Conservation (phyloP, 2,329 filamentous ascomycete genomes). For the Xylariaceae sp. region DNA sequence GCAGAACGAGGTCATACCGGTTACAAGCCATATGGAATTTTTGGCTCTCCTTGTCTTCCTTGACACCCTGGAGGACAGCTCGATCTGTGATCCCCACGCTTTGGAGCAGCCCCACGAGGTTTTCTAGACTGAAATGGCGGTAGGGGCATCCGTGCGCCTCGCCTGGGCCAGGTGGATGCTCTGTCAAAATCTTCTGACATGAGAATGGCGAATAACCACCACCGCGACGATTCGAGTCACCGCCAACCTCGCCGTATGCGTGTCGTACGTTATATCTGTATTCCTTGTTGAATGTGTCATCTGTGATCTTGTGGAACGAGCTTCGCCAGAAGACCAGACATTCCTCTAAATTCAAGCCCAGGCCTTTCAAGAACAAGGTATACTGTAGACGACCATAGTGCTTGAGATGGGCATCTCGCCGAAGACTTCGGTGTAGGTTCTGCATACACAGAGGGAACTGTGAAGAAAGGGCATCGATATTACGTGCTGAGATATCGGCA, state of each 20-base stretch:
- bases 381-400: slow-evolving; percentile 93
- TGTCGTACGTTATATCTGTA: slow-evolving; percentile 98
- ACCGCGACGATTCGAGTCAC: slow-evolving; percentile 79
- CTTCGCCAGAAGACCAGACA: slow-evolving; percentile 87
- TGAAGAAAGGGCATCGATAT: slow-evolving; percentile 71
- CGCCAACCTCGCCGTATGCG: slow-evolving; percentile 88
- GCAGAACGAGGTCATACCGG: slow-evolving; percentile 47
- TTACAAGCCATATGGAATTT: slow-evolving; percentile 96
- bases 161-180: slow-evolving; percentile 78
- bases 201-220: slow-evolving; percentile 86
- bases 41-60: slow-evolving; percentile 81
- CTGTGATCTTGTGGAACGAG: slow-evolving; percentile 78
- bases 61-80: slow-evolving; percentile 71
- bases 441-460: slow-evolving; percentile 94
- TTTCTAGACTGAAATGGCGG: slow-evolving; percentile 84
- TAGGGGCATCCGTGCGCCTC: slow-evolving; percentile 97
- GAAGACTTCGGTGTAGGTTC: slow-evolving; percentile 77
- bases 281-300: slow-evolving; percentile 95
- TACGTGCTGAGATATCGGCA: slow-evolving; percentile 68
- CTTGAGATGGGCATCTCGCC: slow-evolving; percentile 85
- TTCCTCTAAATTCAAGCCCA: slow-evolving; percentile 88
- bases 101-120: slow-evolving; percentile 71
- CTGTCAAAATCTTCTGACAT: slow-evolving; percentile 90
- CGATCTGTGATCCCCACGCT: slow-evolving; percentile 73
- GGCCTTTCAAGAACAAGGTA: slow-evolving; percentile 92